These are phyloP conservation scores for Ustilago esculenta DNA, from an alignment of 1,284 basidiomycete species.

Conservation along the genomic window DNA sequence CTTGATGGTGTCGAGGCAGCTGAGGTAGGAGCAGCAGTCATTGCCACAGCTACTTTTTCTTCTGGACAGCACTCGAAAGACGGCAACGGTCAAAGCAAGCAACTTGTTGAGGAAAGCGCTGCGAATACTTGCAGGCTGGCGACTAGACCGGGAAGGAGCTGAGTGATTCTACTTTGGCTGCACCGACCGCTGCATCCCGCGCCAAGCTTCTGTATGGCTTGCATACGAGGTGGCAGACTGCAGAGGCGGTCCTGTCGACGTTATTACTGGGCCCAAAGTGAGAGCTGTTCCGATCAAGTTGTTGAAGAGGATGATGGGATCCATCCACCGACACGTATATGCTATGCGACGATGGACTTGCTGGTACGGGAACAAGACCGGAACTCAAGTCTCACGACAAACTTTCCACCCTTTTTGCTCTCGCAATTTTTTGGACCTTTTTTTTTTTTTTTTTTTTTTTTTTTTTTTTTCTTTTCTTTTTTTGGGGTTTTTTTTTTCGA, in stretches of 20 bases:
- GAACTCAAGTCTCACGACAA: constrained; percentile 7
- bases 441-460: constrained; percentile 4
- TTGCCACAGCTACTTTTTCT: constrained; percentile 12
- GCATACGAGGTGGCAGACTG: too few species aligned
- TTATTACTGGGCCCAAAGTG: too few species aligned
- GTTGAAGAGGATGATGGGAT: too few species aligned
- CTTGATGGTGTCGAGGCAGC: constrained; percentile 15
- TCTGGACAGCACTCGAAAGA: constrained; percentile 12
- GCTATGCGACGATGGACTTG: constrained; percentile 9
- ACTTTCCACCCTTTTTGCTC: background rate
- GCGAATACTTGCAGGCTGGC: constrained; percentile 18
- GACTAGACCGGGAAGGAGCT: constrained; percentile 19
- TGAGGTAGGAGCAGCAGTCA: constrained; percentile 20
- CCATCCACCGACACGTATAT: too few species aligned
- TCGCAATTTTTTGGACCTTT: too few species aligned
- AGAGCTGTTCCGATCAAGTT: too few species aligned
- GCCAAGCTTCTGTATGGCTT: too few species aligned
- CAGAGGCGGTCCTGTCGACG: too few species aligned
- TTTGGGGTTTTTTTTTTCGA: too few species aligned
- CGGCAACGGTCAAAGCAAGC: background rate
- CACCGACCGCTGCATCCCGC: too few species aligned
- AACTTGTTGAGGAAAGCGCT: constrained; percentile 5
- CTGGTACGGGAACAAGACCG: constrained; percentile 36
- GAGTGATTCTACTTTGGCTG: too few species aligned
- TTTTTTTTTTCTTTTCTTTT: background rate